phyloP scores from a whole-genome alignment of 306 rosid genomes.

The Vachellia pachyceras region DNA sequence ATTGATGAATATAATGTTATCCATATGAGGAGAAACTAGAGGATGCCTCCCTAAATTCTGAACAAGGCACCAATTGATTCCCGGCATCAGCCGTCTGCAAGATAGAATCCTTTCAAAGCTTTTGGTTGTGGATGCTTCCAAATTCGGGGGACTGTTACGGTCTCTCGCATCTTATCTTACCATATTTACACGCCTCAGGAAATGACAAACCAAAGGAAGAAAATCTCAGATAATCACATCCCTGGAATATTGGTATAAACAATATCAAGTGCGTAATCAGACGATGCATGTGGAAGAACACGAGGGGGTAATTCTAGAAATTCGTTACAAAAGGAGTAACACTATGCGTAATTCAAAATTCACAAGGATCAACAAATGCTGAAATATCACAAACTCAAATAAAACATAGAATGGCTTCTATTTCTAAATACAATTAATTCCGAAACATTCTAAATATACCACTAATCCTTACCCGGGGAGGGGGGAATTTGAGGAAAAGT shows the following conservation, averaged over 20 bases:
- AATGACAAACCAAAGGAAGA: conserved; percentile 32
- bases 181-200: conserved; percentile 31
- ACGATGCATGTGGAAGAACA: conserved; percentile 30
- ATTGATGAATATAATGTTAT: conserved; percentile 51
- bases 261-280: conserved; percentile 1
- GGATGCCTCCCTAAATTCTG: conserved; percentile 20
- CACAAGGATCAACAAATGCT: not conserved
- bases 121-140: conserved; percentile 36
- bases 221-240: conserved; percentile 7
- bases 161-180: conserved; percentile 1
- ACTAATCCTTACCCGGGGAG: not conserved
- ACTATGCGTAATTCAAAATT: conserved; percentile 3
- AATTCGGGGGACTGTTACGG: conserved; percentile 39
- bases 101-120: conserved; percentile 33
- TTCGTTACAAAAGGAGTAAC: conserved; percentile 12
- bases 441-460: not conserved
- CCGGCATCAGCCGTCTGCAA: conserved; percentile 25
- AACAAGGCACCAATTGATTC: conserved; percentile 34
- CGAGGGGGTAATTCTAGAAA: conserved; percentile 19
- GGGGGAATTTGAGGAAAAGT: not conserved
- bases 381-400: not conserved
- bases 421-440: not conserved
- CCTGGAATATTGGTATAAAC: conserved; percentile 28
- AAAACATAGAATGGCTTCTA: not conserved
- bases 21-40: conserved; percentile 39